These are phyloP conservation scores for Monocercomonoides exilis DNA, from an alignment of 78 protist genomes.

Conservation along the genomic window DNA sequence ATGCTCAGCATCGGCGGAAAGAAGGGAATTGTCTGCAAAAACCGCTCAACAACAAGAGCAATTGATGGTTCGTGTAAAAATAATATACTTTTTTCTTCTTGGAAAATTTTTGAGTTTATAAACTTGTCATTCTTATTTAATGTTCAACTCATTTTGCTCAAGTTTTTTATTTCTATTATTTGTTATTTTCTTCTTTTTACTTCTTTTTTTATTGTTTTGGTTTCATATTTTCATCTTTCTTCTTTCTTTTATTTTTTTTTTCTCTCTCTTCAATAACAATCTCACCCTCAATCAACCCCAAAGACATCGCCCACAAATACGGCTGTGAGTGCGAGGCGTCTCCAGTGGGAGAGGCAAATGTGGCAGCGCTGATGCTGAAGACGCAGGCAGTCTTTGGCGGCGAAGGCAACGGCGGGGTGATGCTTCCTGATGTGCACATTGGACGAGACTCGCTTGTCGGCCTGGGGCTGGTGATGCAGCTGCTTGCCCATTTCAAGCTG, in stretches of 20 bases:
- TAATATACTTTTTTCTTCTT: background rate
- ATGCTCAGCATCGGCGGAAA: background rate
- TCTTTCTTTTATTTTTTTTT: background rate
- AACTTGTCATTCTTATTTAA: background rate
- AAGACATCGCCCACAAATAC: constrained; percentile 8
- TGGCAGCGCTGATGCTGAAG: constrained; percentile 24
- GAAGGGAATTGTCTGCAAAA: constrained; percentile 14
- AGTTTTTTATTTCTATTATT: background rate
- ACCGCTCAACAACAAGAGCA: constrained; percentile 20
- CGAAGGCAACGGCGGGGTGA: constrained; percentile 51
- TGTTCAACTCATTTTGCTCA: background rate
- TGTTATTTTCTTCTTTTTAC: background rate
- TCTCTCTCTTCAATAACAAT: background rate
- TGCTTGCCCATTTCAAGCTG: background rate
- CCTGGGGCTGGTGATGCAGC: background rate
- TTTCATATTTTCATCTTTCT: background rate
- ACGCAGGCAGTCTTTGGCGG: constrained; percentile 31
- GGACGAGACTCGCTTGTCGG: constrained; percentile 39
- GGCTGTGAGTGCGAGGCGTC: background rate
- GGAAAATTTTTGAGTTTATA: background rate
- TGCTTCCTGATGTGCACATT: constrained; percentile 42
- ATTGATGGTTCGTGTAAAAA: background rate
- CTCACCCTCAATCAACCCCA: background rate
- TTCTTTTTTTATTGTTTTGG: background rate
- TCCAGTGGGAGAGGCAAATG: constrained; percentile 39